Evolutionary conservation across 202 grass and related monocot species (phyloP).

Genomic region (Brachypodium distachyon): DNA sequence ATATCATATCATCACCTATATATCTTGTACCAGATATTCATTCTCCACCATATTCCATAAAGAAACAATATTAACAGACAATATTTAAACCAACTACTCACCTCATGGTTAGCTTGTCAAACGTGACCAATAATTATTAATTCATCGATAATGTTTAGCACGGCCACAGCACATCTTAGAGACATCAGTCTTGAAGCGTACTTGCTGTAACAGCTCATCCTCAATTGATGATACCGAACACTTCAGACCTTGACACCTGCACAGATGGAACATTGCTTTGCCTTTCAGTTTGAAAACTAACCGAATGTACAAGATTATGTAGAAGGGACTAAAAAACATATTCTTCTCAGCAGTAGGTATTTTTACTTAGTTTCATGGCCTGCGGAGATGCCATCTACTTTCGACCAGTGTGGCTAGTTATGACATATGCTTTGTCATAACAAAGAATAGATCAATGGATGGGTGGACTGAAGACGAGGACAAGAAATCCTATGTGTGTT

Average conservation of each 20-base stretch:
- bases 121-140: neutral
- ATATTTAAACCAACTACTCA: neutral
- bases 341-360: neutral
- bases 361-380: neutral
- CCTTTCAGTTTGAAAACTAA: neutral
- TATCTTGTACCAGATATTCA: neutral
- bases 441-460: constrained; percentile 13
- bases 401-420: neutral
- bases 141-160: neutral
- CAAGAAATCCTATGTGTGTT: neutral
- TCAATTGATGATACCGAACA: neutral
- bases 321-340: neutral
- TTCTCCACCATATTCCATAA: neutral
- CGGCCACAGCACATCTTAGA: neutral
- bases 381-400: neutral
- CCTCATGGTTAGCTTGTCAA: constrained; percentile 8
- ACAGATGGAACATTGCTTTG: constrained; percentile 3
- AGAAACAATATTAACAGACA: neutral
- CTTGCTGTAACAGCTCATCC: neutral
- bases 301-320: neutral
- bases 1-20: constrained; percentile 2
- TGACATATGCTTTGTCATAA: neutral
- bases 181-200: neutral
- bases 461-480: constrained; percentile 1
- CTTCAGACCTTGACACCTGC: constrained; percentile 5